Evolutionary conservation across 2,329 filamentous ascomycete species (phyloP), one percentile per base, ranked within the genome.

Genomic region (Scytalidium lignicola): DNA sequence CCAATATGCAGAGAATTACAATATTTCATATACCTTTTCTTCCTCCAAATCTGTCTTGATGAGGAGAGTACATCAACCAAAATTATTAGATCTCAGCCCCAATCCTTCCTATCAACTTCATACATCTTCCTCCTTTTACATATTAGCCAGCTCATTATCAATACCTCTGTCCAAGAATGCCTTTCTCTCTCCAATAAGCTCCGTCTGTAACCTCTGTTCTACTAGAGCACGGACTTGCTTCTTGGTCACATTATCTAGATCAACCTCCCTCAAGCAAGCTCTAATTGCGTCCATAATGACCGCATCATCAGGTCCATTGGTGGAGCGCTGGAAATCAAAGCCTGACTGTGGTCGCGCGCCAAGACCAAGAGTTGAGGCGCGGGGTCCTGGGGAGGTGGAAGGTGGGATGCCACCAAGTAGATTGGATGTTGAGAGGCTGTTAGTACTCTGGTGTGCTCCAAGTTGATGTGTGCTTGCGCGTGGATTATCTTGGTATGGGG

Each of bases 231-330:
- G 80, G 49, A 93, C 86, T 72, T 97, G 92, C 74, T 99, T 99
- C 83, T 97, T 99, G 6, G 93, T 99, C 43, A 97, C 89, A n/a
- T 80, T 92, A 66, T 99, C 93, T 40, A 99, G 76, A 67, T 99
- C 92, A 1, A 96, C 90, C 62, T 96, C 92, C 15, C 77, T 72
- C 54, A 99, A 74, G 59, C 93, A 93, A 45, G 78, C 74, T 62
- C 90, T 86, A 54, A 97, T 92, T 1, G 88, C 87, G 53, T 95
- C 88, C 17, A 89, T 78, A 56, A 99, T 96, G 52, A 82, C 79
- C 42, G 74, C 74, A 61, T 97, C 91, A 56, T 86, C 88, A 0
- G 90, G 88, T 0, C 88, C 90, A 20, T 52, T 49, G 49, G 73
- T 67, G 41, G 74, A 74, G 18, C 76, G 70, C 58, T 82, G 77